A percentile compares a stretch with the other conserved stretches of the same genome.
Evolutionary conservation across 148 eudicot genomes (phyloP).

Genomic region (Camellia granthamiana): DNA sequence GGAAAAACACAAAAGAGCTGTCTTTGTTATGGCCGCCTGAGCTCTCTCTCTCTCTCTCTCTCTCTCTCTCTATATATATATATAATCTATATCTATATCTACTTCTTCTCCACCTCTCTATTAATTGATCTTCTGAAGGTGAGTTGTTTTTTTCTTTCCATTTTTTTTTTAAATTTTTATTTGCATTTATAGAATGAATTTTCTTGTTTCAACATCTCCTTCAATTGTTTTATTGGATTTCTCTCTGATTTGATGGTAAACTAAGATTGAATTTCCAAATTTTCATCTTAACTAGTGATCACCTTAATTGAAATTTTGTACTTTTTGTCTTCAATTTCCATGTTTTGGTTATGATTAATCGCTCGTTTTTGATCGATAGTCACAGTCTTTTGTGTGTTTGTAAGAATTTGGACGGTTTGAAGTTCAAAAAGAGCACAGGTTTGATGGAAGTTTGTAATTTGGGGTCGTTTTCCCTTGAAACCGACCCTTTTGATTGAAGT

Average conservation of each 20-base stretch:
- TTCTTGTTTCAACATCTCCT: background rate
- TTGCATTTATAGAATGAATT: background rate
- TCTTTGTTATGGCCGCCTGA: constrained; percentile 25
- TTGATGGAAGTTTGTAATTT: background rate
- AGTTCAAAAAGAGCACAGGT: background rate
- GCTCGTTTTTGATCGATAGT: background rate
- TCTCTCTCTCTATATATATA: background rate
- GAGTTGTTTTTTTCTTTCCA: constrained; percentile 8
- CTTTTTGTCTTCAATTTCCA: too few relatives aligned
- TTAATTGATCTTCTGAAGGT: constrained; percentile 7
- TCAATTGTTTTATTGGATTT: background rate
- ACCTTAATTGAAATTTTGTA: background rate
- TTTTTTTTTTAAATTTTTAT: background rate
- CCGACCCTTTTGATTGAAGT: background rate
- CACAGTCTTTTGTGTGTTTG: background rate
- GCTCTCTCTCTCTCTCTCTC: background rate
- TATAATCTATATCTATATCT: background rate
- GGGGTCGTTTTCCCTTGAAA: background rate
- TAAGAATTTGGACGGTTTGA: background rate
- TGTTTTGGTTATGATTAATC: background rate
- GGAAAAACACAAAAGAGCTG: background rate
- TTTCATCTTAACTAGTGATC: background rate
- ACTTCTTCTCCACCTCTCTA: background rate
- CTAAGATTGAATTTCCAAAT: background rate
- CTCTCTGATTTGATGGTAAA: too few relatives aligned